These are phyloP conservation scores for Aspergillus latus DNA, from an alignment of 2,329 filamentous ascomycete genomes.

Conservation along the genomic window DNA sequence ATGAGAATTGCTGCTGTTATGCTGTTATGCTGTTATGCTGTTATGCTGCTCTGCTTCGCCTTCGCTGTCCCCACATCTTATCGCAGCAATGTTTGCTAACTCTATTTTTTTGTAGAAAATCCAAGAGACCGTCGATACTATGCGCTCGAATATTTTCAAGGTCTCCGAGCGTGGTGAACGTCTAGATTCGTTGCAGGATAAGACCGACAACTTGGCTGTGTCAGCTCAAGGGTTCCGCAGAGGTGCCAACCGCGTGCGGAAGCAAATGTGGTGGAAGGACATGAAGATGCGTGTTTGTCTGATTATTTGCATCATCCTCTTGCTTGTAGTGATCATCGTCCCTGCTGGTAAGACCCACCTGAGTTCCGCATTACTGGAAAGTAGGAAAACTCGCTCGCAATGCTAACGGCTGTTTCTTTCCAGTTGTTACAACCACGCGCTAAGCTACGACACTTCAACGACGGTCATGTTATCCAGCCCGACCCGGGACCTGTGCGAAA, in stretches of 20 bases:
- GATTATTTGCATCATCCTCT: slow-evolving; percentile 82
- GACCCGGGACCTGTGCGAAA: slow-evolving; percentile 37
- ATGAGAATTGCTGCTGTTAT: background rate
- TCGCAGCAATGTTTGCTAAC: slow-evolving; percentile 23
- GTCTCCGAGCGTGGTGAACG: slow-evolving; percentile 89
- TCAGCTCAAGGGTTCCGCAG: slow-evolving; percentile 95
- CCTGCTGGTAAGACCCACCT: slow-evolving; percentile 69
- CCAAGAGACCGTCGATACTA: slow-evolving; percentile 88
- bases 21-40: background rate
- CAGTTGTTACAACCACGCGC: slow-evolving; percentile 48
- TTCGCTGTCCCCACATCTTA: background rate
- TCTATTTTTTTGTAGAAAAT: slow-evolving; percentile 71
- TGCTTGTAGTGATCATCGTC: slow-evolving; percentile 91
- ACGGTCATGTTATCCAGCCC: slow-evolving; percentile 31
- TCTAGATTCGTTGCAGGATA: slow-evolving; percentile 84
- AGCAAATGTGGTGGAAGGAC: slow-evolving; percentile 99
- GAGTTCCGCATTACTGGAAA: background rate
- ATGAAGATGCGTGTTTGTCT: slow-evolving; percentile 99
- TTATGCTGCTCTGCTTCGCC: background rate
- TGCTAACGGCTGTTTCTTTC: slow-evolving; percentile 18
- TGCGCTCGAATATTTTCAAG: slow-evolving; percentile 97
- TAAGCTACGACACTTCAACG: slow-evolving; percentile 32
- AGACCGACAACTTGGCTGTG: slow-evolving; percentile 86
- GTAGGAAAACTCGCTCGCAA: background rate
- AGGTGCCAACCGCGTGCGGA: slow-evolving; percentile 92